Percentiles rank a stretch among this genome's conserved stretches.
Evolutionary conservation across 345 rosid genomes (phyloP).

Genomic region (Fremontodendron californicum): DNA sequence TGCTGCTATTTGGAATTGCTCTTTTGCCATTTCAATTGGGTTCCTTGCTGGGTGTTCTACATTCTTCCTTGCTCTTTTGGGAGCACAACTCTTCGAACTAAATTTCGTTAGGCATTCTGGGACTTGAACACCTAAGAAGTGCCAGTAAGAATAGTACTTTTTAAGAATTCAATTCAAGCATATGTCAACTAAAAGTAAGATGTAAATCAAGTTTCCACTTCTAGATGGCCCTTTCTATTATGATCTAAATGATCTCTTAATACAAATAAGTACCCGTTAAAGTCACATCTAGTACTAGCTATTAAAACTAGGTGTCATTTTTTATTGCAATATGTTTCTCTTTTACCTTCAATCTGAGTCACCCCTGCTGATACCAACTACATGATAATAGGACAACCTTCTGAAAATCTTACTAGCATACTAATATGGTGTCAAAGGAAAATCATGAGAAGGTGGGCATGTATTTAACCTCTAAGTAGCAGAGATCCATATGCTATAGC

Average conservation of each 20-base stretch:
- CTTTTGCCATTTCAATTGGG: conserved; percentile 63
- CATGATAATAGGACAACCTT: not conserved
- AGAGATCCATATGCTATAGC: conserved; percentile 89
- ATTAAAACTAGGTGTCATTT: not conserved
- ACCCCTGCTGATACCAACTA: not conserved
- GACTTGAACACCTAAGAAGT: conserved; percentile 60
- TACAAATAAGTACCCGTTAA: not conserved
- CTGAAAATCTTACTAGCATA: not conserved
- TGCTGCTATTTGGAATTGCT: conserved; percentile 73
- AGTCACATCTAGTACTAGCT: not conserved
- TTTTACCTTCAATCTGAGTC: not conserved
- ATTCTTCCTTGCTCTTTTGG: conserved; percentile 38
- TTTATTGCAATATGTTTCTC: not conserved
- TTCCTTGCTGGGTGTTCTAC: conserved; percentile 23
- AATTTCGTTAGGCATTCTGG: conserved; percentile 54
- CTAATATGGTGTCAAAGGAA: not conserved
- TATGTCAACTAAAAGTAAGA: not conserved
- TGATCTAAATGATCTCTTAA: not conserved
- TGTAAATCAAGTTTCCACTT: not conserved
- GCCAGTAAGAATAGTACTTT: not conserved
- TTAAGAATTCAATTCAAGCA: not conserved
- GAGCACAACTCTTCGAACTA: conserved; percentile 29
- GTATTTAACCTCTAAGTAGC: conserved; percentile 71
- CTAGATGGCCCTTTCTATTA: not conserved
- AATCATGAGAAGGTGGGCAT: not conserved